phyloP scores from a whole-genome alignment of 495 filamentous ascomycete species.

The Neurospora tetrasperma region DNA sequence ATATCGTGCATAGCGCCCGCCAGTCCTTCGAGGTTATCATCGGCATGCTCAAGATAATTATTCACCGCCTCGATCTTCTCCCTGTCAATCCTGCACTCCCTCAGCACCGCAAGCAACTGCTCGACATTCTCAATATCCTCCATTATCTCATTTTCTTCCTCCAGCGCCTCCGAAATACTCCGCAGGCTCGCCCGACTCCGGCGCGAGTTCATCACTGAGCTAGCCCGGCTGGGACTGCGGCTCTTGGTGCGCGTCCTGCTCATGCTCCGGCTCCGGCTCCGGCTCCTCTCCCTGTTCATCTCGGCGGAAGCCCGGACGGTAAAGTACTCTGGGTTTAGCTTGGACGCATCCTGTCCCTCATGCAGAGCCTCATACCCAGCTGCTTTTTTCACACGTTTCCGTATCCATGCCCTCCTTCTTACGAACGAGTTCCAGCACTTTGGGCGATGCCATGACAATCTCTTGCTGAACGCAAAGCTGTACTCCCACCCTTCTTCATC shows the following conservation, averaged over 20 bases:
- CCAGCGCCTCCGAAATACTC: background rate
- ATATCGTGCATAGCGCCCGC: slow-evolving; percentile 71
- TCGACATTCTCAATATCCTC: slow-evolving; percentile 54
- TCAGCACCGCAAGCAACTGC: slow-evolving; percentile 53
- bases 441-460: slow-evolving; percentile 82
- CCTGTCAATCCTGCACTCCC: slow-evolving; percentile 65
- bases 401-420: slow-evolving; percentile 75
- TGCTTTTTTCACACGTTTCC: slow-evolving; percentile 62
- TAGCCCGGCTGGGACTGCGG: slow-evolving; percentile 12
- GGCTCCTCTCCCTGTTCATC: slow-evolving; percentile 27
- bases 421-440: slow-evolving; percentile 92
- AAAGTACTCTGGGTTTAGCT: slow-evolving; percentile 79
- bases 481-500: slow-evolving; percentile 97
- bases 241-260: slow-evolving; percentile 18
- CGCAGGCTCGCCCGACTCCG: slow-evolving; percentile 1
- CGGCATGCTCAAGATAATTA: slow-evolving; percentile 67
- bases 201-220: slow-evolving; percentile 2
- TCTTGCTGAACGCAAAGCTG: slow-evolving; percentile 67
- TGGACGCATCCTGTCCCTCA: slow-evolving; percentile 38
- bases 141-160: slow-evolving; percentile 3
- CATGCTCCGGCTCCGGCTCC: slow-evolving; percentile 18
- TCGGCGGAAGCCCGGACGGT: slow-evolving; percentile 50
- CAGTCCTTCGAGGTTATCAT: slow-evolving; percentile 71
- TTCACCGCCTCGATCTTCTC: slow-evolving; percentile 77
- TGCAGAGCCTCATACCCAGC: slow-evolving; percentile 14